phyloP scores from a whole-genome alignment of 2,329 filamentous ascomycete genomes.

The Scedosporium dehoogii region DNA sequence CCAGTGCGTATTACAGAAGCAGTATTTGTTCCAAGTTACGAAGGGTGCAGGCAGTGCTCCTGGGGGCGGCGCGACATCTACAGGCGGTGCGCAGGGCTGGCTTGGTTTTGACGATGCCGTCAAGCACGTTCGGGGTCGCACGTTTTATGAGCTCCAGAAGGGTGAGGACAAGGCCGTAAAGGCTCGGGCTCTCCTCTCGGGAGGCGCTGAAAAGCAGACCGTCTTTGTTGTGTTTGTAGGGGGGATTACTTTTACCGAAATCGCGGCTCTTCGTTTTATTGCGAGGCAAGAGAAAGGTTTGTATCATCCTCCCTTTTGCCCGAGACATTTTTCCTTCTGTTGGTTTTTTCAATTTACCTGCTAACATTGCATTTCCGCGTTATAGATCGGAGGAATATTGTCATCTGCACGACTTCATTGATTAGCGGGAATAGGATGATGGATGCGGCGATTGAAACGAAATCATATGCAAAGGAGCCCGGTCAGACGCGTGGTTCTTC shows the following conservation, averaged over 20 bases:
- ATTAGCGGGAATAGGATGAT: constrained; percentile 86
- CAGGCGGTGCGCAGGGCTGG: constrained; percentile 63
- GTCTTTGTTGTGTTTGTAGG: constrained; percentile 95
- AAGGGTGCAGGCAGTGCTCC: constrained; percentile 43
- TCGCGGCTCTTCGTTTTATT: constrained; percentile 86
- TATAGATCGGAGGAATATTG: constrained; percentile 63
- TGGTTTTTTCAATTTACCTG: neutral
- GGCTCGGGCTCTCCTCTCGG: constrained; percentile 72
- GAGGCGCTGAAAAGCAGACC: constrained; percentile 66
- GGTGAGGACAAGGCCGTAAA: constrained; percentile 89
- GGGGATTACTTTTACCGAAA: constrained; percentile 94
- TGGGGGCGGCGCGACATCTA: constrained; percentile 19
- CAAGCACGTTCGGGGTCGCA: constrained; percentile 77
- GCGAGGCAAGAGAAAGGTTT: constrained; percentile 69
- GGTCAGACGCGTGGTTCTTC: neutral
- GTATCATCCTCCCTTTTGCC: constrained; percentile 11
- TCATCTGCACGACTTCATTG: constrained; percentile 88
- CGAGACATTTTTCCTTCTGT: neutral
- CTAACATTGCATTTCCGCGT: constrained; percentile 6
- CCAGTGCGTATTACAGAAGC: constrained; percentile 87
- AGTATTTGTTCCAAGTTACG: constrained; percentile 63
- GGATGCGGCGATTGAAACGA: constrained; percentile 69
- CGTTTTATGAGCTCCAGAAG: constrained; percentile 86
- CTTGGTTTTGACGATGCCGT: constrained; percentile 87
- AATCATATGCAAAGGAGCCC: constrained; percentile 39